Evolutionary conservation across 352 stramenopile genomes (phyloP).

Genomic region (Phytophthora capsici): DNA sequence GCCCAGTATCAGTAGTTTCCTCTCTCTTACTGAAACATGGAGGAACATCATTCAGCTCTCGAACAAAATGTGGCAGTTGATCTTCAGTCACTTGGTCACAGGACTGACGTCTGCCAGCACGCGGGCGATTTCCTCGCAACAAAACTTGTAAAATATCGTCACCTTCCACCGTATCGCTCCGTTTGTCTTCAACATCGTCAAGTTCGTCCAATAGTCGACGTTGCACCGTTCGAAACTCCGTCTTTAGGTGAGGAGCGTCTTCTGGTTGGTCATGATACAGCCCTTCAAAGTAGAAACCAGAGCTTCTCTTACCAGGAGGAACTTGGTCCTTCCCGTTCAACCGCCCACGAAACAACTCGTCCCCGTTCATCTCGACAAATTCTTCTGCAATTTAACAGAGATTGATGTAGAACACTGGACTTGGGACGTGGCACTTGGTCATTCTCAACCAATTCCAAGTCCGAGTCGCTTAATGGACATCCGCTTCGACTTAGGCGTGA

Average conservation of each 20-base stretch:
- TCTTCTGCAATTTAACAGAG: not conserved
- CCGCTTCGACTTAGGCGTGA: not conserved
- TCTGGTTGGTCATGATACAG: not conserved
- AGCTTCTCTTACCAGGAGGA: not conserved
- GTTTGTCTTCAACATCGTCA: not conserved
- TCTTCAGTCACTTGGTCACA: not conserved
- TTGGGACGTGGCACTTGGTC: constrained; percentile 11
- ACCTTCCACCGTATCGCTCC: not conserved
- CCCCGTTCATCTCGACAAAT: not conserved
- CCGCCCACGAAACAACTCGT: not conserved
- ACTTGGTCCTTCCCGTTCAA: constrained; percentile 3
- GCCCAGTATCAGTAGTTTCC: not conserved
- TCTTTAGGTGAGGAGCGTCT: not conserved
- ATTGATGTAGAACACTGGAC: not conserved
- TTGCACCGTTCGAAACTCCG: not conserved
- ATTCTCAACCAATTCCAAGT: constrained; percentile 23
- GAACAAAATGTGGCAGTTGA: not conserved
- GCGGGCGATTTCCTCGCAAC: not conserved
- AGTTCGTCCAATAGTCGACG: constrained; percentile 1
- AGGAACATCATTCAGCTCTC: not conserved
- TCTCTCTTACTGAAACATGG: no score
- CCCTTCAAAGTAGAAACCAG: constrained; percentile 1
- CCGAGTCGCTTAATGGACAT: constrained; percentile 13
- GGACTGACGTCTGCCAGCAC: not conserved
- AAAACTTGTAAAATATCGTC: constrained; percentile 20